Base-by-base conservation (phyloP, 306 rosid species). In the Malus fusca region DNA sequence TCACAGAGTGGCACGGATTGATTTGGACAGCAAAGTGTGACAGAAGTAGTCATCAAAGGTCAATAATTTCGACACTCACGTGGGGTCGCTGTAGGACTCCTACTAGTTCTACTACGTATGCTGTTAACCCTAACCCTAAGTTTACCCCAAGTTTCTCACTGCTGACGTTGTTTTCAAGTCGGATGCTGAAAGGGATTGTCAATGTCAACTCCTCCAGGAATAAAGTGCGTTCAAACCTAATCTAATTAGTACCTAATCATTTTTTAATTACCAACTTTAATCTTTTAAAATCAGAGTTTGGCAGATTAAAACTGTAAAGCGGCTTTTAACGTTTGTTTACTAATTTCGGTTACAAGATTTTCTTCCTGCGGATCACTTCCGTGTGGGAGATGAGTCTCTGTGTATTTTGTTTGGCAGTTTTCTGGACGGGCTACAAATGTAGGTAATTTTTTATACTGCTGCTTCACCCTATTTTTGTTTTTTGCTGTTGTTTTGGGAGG, bases 21-120 rank as follows among this genome's bases (percentile, higher is more conserved):
- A 67, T 58, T 68, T 77, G 59, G 75, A 68, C 62, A 26, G 79
- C 74, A 67, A 40, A 14, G 23, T 26, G 23, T 71, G 48, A 18
- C 40, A 17, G 43, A 26, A 68, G 33, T 69, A 71, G 75, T 62
- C 70, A 73, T 82, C 63, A 62, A 40, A 43, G 76, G 81, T 88
- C 85, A 78, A 84, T 70, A 74, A 85, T 88, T 80, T 70, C 81
- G 40, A 84, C 86, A 43, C 37, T 68, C 85, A 73, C 74, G 68
- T n/a, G 79, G 77, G 69, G 62, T 7, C 66, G 61, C n/a, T 26
- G 23, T 30, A 22, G 60, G 35, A 30, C 58, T 43, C 44, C 1
- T 8, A 26, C 19, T 35, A n/a, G 66, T 71, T 46, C 59, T 71
- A 4, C 67, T 46, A 22, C 10, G 26, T 22, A 2, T 33, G 17